These are phyloP conservation scores for Chalciporus sp. DNA, from an alignment of 1,284 basidiomycete species.

Conservation along the genomic window DNA sequence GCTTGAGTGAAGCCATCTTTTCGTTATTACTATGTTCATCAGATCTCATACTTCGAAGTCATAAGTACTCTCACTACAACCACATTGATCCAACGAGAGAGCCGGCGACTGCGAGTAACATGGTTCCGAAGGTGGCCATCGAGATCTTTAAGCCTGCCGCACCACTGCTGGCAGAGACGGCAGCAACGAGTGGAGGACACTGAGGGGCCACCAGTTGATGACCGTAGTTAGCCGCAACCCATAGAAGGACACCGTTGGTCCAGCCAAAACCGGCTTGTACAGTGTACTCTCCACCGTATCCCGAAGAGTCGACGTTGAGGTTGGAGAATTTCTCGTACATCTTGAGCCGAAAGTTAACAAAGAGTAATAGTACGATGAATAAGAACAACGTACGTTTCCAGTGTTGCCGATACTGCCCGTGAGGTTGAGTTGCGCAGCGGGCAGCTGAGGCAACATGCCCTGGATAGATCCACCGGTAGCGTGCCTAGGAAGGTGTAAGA, in stretches of 20 bases:
- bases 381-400: constrained; percentile 60
- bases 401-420: constrained; percentile 70
- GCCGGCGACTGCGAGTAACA: neutral
- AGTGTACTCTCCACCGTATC: constrained; percentile 84
- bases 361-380: neutral
- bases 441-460: constrained; percentile 66
- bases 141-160: neutral
- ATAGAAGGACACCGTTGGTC: constrained; percentile 86
- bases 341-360: constrained; percentile 36
- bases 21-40: no score
- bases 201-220: constrained; percentile 60
- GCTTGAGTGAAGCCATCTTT: no score
- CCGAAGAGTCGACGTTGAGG: constrained; percentile 80
- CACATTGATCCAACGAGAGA: constrained; percentile 8
- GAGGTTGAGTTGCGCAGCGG: constrained; percentile 72
- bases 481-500: constrained; percentile 40
- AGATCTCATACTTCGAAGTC: no score
- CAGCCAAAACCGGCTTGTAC: constrained; percentile 87
- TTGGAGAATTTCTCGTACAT: constrained; percentile 91
- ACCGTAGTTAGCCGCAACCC: constrained; percentile 75
- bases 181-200: constrained; percentile 58
- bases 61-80: neutral
- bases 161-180: constrained; percentile 1
- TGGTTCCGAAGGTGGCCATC: neutral
- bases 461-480: constrained; percentile 83